Evolutionary conservation across 2,329 filamentous ascomycete species (phyloP), one percentile per base, ranked within the genome.

Genomic region (Cordyceps militaris): DNA sequence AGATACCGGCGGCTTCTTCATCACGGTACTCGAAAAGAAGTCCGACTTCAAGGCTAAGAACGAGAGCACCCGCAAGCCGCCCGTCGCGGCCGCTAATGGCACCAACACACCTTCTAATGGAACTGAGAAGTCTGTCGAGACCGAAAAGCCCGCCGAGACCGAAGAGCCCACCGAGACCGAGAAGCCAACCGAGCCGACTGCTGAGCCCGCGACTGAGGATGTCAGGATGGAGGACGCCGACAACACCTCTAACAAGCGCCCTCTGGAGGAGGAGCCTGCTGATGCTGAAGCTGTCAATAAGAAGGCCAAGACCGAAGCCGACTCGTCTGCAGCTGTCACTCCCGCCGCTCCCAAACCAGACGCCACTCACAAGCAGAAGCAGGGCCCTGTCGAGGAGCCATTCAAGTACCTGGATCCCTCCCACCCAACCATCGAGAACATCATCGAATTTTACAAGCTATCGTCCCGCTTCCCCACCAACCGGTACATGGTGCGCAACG

Each of bases 1-100:
- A 73, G 91, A 99, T 66, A 99, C 94, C 3, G 94, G 94, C 57
- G 93, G 88, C 23, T 99, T 99, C 79, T 99, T 99, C 76, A 97
- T 99, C 69, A 88, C 91, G 0, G 92, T 97, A 0, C 75, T 99
- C 19, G 89, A 97, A 76, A 99, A 99, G 80, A 86, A 87, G 70
- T 82, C 84, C 26, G 94, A 97, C 63, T 91, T 96, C 70, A 88
- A 82, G 69, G 87, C 86, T 9, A 88, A 82, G 71, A 85, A 86
- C 23, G 89, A 94, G 71, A 79, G 81, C 4, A 77, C 79, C 58
- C 69, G 73, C 56, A 82, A 80, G 66, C 54, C 47, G 13, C 59
- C 50, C 23, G 42, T 28, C 3, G 26, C 47, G 8, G 21, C 53
- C 30, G 47, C 49, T 19, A 58, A 58, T 11, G 23, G 61, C 3